Conservation (phyloP, 805 yeast species). For the Maudiozyma bulderi region DNA sequence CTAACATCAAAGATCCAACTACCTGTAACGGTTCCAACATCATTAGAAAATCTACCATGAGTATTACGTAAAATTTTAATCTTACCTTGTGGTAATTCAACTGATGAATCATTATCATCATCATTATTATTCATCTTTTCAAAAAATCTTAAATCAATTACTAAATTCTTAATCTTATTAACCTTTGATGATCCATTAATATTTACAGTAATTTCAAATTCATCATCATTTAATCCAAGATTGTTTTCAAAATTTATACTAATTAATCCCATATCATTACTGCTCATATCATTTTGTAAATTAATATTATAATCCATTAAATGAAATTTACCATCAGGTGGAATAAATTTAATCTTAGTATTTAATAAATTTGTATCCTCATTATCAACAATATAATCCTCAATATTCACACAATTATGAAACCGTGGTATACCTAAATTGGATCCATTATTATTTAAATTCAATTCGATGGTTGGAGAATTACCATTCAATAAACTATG, state of each 20-base stretch:
- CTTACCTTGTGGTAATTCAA: slow-evolving; percentile 16
- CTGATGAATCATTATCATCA: slow-evolving; percentile 4
- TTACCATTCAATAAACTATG: slow-evolving; percentile 62
- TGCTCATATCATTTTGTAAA: slow-evolving; percentile 22
- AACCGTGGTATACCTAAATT: slow-evolving; percentile 50
- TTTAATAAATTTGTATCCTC: slow-evolving; percentile 1
- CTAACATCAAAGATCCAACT: slow-evolving; percentile 56
- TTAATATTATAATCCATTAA: slow-evolving; percentile 59
- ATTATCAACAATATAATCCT: slow-evolving; percentile 6
- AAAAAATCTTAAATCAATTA: slow-evolving; percentile 30
- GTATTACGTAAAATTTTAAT: slow-evolving; percentile 57
- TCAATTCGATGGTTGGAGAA: slow-evolving; percentile 57
- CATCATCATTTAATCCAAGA: slow-evolving; percentile 31
- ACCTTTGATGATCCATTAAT: slow-evolving; percentile 34
- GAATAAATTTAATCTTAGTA: slow-evolving; percentile 49
- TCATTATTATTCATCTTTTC: not conserved
- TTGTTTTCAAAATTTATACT: slow-evolving; percentile 24
- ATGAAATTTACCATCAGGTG: slow-evolving; percentile 74
- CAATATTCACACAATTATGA: slow-evolving; percentile 58
- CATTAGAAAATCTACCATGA: slow-evolving; percentile 63
- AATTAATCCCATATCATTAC: slow-evolving; percentile 19
- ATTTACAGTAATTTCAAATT: slow-evolving; percentile 30
- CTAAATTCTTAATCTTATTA: slow-evolving; percentile 39
- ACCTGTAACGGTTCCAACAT: slow-evolving; percentile 33
- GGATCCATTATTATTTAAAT: slow-evolving; percentile 38